These are phyloP conservation scores for Klebsormidium nitens DNA, from an alignment of 139 green algal genomes.

Conservation along the genomic window DNA sequence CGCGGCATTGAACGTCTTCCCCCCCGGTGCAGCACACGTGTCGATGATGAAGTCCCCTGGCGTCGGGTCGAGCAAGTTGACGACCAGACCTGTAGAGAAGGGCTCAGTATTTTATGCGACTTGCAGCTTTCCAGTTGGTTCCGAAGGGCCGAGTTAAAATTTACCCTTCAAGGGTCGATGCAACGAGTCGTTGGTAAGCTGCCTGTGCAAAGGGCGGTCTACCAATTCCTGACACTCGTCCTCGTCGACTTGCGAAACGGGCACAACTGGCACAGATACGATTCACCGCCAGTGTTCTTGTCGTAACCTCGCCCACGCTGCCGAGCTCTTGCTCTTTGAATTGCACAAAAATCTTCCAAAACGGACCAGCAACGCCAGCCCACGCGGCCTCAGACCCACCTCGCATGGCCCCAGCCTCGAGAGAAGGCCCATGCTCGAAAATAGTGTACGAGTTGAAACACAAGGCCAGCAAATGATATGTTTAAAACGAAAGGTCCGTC, in stretches of 20 bases:
- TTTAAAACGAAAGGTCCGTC: too few species aligned
- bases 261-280: neutral
- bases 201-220: neutral
- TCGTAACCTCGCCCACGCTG: too few species aligned
- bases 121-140: too few species aligned
- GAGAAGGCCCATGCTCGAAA: too few species aligned
- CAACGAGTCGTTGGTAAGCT: neutral
- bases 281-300: too few species aligned
- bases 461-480: too few species aligned
- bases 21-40: slow-evolving; percentile 78
- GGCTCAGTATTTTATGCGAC: too few species aligned
- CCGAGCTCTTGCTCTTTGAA: neutral
- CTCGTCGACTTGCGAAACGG: neutral
- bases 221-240: neutral
- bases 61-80: slow-evolving; percentile 66
- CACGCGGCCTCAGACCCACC: neutral
- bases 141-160: too few species aligned
- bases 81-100: slow-evolving; percentile 61
- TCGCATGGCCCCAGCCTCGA: too few species aligned
- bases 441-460: too few species aligned
- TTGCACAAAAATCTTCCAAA: neutral
- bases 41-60: slow-evolving; percentile 77
- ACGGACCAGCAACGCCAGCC: neutral
- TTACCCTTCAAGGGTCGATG: neutral
- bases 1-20: slow-evolving; percentile 79